Conservation (phyloP, 2,329 filamentous ascomycete species). For the Botrytis elliptica region DNA sequence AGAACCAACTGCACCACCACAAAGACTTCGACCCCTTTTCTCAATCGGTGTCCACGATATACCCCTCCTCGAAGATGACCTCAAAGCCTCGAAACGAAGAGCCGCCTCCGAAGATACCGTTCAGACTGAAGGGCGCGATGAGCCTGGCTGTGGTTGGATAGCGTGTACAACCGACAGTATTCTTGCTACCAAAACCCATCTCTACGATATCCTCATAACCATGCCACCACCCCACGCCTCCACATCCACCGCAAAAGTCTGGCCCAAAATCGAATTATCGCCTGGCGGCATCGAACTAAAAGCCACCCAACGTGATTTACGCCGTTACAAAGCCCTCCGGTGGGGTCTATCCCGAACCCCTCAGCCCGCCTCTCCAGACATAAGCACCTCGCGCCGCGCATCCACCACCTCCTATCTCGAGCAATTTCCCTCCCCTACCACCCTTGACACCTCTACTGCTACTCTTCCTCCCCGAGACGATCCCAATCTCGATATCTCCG, state of each 20-base stretch:
- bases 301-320: conserved; percentile 86
- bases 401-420: conserved; percentile 22
- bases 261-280: conserved; percentile 72
- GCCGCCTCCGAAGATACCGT: conserved; percentile 33
- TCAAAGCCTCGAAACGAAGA: conserved; percentile 46
- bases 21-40: conserved; percentile 80
- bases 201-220: conserved; percentile 88
- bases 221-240: conserved; percentile 65
- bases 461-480: conserved; percentile 40
- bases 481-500: conserved; percentile 46
- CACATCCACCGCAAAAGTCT: conserved; percentile 59
- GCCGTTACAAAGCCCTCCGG: conserved; percentile 71
- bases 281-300: conserved; percentile 62
- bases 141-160: conserved; percentile 71
- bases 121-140: conserved; percentile 44
- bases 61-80: conserved; percentile 66
- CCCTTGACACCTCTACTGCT: conserved; percentile 30
- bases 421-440: conserved; percentile 26
- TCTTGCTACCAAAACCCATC: conserved; percentile 75
- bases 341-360: conserved; percentile 54
- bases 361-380: conserved; percentile 25
- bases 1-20: conserved; percentile 58
- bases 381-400: conserved; percentile 21
- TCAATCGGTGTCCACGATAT: conserved; percentile 93
- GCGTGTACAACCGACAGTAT: conserved; percentile 96